These are phyloP conservation scores for Penicillium sp. DNA, from an alignment of 2,329 filamentous ascomycete species.

Conservation along the genomic window DNA sequence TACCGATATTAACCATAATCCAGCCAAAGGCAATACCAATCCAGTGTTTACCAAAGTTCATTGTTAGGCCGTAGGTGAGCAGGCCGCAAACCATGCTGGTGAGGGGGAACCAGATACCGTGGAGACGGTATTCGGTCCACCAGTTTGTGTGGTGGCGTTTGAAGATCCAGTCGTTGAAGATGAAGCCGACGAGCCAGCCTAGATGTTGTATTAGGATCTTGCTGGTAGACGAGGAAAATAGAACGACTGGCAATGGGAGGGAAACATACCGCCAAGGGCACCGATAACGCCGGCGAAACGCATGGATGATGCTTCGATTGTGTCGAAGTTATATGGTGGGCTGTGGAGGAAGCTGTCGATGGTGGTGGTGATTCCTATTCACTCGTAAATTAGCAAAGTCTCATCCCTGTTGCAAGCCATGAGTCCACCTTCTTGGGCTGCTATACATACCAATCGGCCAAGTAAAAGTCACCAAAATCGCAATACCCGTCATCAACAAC, in stretches of 20 bases:
- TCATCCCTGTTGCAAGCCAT: too few relatives aligned
- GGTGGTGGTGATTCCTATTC: constrained; percentile 43
- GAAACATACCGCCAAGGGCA: constrained; percentile 35
- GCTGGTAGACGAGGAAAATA: not conserved
- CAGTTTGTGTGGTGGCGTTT: constrained; percentile 31
- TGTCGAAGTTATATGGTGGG: constrained; percentile 44
- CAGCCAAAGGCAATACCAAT: constrained; percentile 47
- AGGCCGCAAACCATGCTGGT: constrained; percentile 40
- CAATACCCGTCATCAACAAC: constrained; percentile 39
- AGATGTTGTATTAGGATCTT: not conserved
- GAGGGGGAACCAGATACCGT: constrained; percentile 45
- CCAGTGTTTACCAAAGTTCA: constrained; percentile 45
- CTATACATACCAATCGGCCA: constrained; percentile 43
- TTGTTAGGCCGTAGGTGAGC: constrained; percentile 43
- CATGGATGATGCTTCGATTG: constrained; percentile 45
- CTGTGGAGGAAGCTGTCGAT: constrained; percentile 42
- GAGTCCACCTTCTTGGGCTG: too few relatives aligned
- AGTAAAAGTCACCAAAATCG: constrained; percentile 45
- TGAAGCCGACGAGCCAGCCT: constrained; percentile 44
- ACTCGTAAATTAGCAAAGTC: not conserved
- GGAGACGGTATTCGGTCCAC: constrained; percentile 43
- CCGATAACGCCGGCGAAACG: constrained; percentile 46
- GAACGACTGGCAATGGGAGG: too few relatives aligned
- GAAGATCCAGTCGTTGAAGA: constrained; percentile 46
- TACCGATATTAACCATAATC: constrained; percentile 46